A percentile compares a stretch with the other conserved stretches of the same genome.
phyloP scores from a whole-genome alignment of 441 rosid species.

The Populus hybrid region DNA sequence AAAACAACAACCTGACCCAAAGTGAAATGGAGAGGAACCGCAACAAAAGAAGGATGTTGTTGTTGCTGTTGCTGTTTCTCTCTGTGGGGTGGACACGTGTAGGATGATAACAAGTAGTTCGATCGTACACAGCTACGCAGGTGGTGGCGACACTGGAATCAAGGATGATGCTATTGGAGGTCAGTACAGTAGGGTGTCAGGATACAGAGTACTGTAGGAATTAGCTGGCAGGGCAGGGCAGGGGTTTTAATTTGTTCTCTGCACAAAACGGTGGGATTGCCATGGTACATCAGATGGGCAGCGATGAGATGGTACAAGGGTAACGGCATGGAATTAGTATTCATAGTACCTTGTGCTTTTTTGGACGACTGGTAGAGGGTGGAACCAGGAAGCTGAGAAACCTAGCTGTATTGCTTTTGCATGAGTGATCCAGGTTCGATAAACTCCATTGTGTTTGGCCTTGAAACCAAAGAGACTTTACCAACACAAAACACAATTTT shows the following conservation, averaged over 20 bases:
- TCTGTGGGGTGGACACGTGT: background rate
- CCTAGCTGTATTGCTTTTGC: no score
- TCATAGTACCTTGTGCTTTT: background rate
- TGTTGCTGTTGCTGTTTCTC: no score
- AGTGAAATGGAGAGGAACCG: background rate
- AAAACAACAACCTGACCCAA: background rate
- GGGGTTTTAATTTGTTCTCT: background rate
- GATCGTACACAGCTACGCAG: background rate
- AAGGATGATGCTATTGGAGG: background rate
- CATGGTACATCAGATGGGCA: background rate
- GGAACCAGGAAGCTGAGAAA: no score
- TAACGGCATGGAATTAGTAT: background rate
- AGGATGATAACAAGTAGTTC: background rate
- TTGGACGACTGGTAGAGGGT: background rate
- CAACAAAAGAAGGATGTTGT: background rate
- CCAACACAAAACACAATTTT: background rate
- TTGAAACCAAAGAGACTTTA: background rate
- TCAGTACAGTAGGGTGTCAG: no score
- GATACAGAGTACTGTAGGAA: background rate
- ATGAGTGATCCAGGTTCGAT: no score
- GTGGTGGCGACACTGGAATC: background rate
- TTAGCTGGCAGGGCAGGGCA: background rate
- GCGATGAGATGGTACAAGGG: background rate
- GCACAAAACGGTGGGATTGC: background rate
- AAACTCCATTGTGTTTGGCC: background rate